These are phyloP conservation scores for Oldenlandia corymbosa DNA, from an alignment of 257 asterid species.

Conservation along the genomic window DNA sequence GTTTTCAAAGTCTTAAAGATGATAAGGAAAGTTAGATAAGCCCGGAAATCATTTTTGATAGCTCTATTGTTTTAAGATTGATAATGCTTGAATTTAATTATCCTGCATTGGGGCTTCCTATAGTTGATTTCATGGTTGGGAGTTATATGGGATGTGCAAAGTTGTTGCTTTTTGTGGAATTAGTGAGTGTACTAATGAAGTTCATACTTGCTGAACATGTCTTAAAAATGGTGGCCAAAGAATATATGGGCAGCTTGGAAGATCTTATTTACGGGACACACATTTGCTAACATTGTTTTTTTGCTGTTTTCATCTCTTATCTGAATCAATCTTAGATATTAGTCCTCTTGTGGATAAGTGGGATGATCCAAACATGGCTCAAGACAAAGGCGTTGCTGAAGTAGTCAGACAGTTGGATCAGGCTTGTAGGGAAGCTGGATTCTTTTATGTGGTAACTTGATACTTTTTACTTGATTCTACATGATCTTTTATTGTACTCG, in stretches of 20 bases:
- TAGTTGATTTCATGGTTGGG: neutral
- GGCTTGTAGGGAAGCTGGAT: conserved; percentile 85
- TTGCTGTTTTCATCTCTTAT: neutral
- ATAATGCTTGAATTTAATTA: neutral
- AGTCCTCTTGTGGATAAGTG: conserved; percentile 63
- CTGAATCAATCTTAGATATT: conserved; percentile 38
- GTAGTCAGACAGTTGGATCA: conserved; percentile 62
- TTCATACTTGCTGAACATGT: neutral
- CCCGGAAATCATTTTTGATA: neutral
- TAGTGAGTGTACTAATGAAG: neutral
- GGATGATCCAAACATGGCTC: conserved; percentile 59
- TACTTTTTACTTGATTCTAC: neutral
- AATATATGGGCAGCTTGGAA: neutral
- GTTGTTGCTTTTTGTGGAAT: too few relatives aligned
- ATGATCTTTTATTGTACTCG: neutral
- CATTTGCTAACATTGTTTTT: neutral
- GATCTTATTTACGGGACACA: neutral
- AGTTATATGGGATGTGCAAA: too few relatives aligned
- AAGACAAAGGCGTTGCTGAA: conserved; percentile 49
- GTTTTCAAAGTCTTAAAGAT: neutral
- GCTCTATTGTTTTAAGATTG: neutral
- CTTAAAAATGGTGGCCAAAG: neutral
- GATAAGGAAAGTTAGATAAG: neutral
- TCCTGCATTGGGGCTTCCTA: neutral
- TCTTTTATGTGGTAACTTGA: conserved; percentile 63